Percentiles rank a stretch among this genome's conserved stretches.
These are phyloP conservation scores for Metrosideros polymorpha DNA, from an alignment of 441 rosid genomes.

Conservation along the genomic window DNA sequence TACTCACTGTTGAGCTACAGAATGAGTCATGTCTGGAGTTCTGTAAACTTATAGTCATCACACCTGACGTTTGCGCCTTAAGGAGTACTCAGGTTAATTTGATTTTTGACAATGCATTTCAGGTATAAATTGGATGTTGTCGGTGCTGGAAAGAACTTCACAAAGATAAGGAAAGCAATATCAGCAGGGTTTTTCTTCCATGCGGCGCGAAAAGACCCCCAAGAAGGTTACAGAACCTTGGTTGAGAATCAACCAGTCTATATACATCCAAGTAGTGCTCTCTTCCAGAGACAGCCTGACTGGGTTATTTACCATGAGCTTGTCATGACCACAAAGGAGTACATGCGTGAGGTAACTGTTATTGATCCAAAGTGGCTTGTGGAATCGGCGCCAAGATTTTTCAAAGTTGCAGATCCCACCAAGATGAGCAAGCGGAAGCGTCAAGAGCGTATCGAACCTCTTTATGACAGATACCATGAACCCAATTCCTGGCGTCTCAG, in stretches of 20 bases:
- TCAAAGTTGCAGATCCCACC: slow-evolving; percentile 60
- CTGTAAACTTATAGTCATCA: background rate
- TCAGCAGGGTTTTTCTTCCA: slow-evolving; percentile 92
- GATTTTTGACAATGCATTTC: slow-evolving; percentile 4
- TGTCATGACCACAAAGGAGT: slow-evolving; percentile 83
- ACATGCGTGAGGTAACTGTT: slow-evolving; percentile 59
- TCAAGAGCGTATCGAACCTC: slow-evolving; percentile 61
- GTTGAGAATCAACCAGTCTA: slow-evolving; percentile 94
- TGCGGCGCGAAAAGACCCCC: slow-evolving; percentile 83
- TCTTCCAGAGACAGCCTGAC: slow-evolving; percentile 93
- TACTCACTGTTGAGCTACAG: background rate
- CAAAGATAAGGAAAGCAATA: slow-evolving; percentile 82
- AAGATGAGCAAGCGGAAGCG: slow-evolving; percentile 71
- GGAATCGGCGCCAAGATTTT: slow-evolving; percentile 59
- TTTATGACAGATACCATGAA: slow-evolving; percentile 58
- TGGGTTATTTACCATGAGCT: slow-evolving; percentile 94
- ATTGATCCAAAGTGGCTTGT: slow-evolving; percentile 73
- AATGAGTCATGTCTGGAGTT: background rate
- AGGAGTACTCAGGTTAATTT: background rate
- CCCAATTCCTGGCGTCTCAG: slow-evolving; percentile 73
- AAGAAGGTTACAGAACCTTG: slow-evolving; percentile 82
- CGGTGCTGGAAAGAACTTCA: slow-evolving; percentile 79
- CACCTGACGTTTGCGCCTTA: background rate
- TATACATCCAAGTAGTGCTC: slow-evolving; percentile 91
- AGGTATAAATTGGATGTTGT: slow-evolving; percentile 84